Evolutionary conservation across 371 early-diverging fungal genomes (phyloP).

Genomic region (Apophysomyces ossiformis): DNA sequence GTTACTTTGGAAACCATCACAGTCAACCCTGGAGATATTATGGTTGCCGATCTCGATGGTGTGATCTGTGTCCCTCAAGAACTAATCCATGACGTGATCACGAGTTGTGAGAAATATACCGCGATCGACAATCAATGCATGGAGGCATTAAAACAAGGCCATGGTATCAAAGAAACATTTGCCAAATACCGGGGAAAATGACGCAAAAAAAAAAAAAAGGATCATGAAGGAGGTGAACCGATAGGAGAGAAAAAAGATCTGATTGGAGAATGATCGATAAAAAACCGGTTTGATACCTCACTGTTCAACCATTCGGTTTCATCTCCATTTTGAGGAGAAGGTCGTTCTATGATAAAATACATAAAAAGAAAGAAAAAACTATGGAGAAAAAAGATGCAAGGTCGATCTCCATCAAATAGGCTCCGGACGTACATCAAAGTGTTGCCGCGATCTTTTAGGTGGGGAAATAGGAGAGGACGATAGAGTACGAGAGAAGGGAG

Average conservation of each 20-base stretch:
- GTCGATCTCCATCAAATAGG: conserved; percentile 7
- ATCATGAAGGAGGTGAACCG: not conserved
- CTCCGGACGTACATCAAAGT: not conserved
- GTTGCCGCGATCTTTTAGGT: not conserved
- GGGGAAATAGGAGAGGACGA: not conserved
- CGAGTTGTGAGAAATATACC: conserved; percentile 54
- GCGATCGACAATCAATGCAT: conserved; percentile 73
- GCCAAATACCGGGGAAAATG: conserved; percentile 59
- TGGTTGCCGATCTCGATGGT: conserved; percentile 84
- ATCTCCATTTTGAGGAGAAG: not conserved
- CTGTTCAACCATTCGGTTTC: not conserved
- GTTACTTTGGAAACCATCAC: conserved; percentile 59
- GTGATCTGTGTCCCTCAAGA: conserved; percentile 70
- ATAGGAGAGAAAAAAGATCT: not conserved
- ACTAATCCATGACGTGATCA: conserved; percentile 58
- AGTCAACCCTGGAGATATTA: conserved; percentile 71
- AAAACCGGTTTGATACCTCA: not conserved
- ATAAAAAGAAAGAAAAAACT: not conserved
- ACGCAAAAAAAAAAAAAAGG: conserved; percentile 8
- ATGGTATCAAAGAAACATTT: conserved; percentile 70
- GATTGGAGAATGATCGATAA: not conserved
- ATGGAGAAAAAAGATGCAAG: not conserved
- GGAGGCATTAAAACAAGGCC: conserved; percentile 67
- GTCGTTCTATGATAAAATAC: too few species aligned
- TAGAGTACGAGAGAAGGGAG: not conserved